phyloP scores from a whole-genome alignment of 73 alveolate genomes.

The Tetrahymena malaccensis region DNA sequence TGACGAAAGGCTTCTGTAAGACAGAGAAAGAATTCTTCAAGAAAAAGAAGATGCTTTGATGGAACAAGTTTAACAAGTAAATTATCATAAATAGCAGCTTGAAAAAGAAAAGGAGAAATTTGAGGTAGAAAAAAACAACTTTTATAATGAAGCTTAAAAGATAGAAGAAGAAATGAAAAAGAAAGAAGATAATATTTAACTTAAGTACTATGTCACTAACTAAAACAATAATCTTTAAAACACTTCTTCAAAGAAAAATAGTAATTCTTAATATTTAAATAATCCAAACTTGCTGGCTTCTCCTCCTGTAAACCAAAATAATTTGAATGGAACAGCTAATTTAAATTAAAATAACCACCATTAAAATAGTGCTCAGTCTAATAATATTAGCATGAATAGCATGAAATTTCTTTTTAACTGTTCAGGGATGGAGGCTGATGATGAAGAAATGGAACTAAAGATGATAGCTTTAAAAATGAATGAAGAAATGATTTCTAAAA shows the following conservation, averaged over 20 bases:
- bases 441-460: not conserved
- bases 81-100: not conserved
- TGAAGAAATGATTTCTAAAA: not conserved
- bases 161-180: not conserved
- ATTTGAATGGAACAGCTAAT: not conserved
- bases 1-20: not conserved
- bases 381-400: not conserved
- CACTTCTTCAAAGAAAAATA: not conserved
- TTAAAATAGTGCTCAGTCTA: not conserved
- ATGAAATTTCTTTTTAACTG: not conserved
- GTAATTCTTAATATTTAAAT: not conserved
- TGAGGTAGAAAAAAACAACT: not conserved
- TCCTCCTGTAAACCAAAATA: not conserved
- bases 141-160: not conserved
- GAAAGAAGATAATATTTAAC: not conserved
- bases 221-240: not conserved
- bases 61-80: not conserved
- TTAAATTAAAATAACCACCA: not conserved
- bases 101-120: not conserved
- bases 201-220: not conserved
- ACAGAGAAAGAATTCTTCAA: not conserved
- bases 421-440: not conserved
- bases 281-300: not conserved
- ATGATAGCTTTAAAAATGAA: not conserved
- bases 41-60: not conserved